phyloP scores from a whole-genome alignment of 495 filamentous ascomycete genomes.

The Lineolata rhizophorae region DNA sequence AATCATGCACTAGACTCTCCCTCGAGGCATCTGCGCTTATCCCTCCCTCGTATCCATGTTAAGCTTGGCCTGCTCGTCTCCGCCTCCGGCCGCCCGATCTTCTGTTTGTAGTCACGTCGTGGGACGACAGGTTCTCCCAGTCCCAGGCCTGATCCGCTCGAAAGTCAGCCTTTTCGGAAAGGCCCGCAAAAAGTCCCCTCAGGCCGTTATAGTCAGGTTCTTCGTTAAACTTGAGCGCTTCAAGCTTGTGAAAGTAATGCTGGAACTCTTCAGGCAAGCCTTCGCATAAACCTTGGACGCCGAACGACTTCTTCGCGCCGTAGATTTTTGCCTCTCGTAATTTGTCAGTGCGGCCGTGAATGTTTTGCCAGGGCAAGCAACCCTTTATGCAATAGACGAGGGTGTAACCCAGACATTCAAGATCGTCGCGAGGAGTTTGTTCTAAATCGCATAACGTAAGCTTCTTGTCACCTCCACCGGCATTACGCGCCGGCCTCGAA shows the following conservation, averaged over 20 bases:
- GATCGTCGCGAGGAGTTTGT: slow-evolving; percentile 97
- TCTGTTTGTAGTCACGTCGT: no score
- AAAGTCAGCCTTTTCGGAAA: no score
- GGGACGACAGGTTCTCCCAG: no score
- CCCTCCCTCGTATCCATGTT: no score
- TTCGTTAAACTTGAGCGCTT: slow-evolving; percentile 95
- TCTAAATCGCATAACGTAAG: no score
- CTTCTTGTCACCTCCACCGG: no score
- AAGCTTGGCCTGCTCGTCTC: no score
- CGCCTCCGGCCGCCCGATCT: no score
- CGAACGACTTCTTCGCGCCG: slow-evolving; percentile 99
- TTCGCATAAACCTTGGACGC: slow-evolving; percentile 95
- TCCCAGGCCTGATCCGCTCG: no score
- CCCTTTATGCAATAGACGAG: slow-evolving; percentile 99
- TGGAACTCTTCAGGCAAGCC: slow-evolving; percentile 99
- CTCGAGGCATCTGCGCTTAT: no score
- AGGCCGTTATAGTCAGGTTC: slow-evolving; percentile 99
- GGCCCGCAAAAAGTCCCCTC: no score
- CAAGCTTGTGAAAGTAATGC: slow-evolving; percentile 98
- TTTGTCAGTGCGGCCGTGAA: slow-evolving; percentile 99
- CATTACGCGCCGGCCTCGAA: slow-evolving; percentile 10
- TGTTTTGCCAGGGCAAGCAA: slow-evolving; percentile 94
- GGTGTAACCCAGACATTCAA: slow-evolving; percentile 97
- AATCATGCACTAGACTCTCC: no score
- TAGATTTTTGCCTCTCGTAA: slow-evolving; percentile 99